Percentiles rank a stretch among this genome's conserved stretches.
phyloP scores from a whole-genome alignment of 768 basidiomycete species.

The Sistotremastrum suecicum region DNA sequence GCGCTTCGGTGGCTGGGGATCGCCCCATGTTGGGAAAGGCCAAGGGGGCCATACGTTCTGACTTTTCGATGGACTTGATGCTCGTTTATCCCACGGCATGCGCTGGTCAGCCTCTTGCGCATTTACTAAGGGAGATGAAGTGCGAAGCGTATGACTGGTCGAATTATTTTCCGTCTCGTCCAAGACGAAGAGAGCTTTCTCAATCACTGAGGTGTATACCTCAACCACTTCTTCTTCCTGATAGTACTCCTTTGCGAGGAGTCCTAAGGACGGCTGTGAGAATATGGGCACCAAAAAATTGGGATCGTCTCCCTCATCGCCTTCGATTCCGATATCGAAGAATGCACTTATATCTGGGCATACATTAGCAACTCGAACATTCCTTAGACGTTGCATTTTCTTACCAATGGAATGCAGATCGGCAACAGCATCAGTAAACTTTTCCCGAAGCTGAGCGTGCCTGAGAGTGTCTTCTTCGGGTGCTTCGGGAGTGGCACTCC shows the following conservation, averaged over 20 bases:
- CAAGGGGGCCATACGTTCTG: conserved; percentile 57
- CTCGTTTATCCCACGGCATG: conserved; percentile 23
- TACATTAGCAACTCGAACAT: background rate
- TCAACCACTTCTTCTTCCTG: conserved; percentile 55
- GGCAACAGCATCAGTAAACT: conserved; percentile 70
- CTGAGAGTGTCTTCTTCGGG: background rate
- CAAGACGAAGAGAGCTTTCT: conserved; percentile 48
- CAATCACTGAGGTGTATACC: conserved; percentile 57
- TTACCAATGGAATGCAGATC: conserved; percentile 79
- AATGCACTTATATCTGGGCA: conserved; percentile 56
- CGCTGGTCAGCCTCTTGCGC: conserved; percentile 10
- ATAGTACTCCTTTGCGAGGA: conserved; percentile 93
- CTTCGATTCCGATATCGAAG: conserved; percentile 75
- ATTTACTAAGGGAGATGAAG: conserved; percentile 8
- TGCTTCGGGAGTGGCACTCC: conserved; percentile 24
- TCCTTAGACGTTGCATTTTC: conserved; percentile 5
- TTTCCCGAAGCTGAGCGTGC: conserved; percentile 17
- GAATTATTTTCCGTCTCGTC: conserved; percentile 26
- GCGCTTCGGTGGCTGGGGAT: conserved; percentile 27
- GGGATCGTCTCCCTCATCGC: conserved; percentile 77
- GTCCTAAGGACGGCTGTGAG: conserved; percentile 63
- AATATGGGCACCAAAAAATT: conserved; percentile 80
- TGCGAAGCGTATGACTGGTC: conserved; percentile 12
- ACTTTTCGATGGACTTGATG: conserved; percentile 7
- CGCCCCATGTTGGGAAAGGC: conserved; percentile 82